Evolutionary conservation across 2,329 filamentous ascomycete genomes (phyloP), one percentile per base, ranked within the genome.

Genomic region (Xylariaceae sp.): DNA sequence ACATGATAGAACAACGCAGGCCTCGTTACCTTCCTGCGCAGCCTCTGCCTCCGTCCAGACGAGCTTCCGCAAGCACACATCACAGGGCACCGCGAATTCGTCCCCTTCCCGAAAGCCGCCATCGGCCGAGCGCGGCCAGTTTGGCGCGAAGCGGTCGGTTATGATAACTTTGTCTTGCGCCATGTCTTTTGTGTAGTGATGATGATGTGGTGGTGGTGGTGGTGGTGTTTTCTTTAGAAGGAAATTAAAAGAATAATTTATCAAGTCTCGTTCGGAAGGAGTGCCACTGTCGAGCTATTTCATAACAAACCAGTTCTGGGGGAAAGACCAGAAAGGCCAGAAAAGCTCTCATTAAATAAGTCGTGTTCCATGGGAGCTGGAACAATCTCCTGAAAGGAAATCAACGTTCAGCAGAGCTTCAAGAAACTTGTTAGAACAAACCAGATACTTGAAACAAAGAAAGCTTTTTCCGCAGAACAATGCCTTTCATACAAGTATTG

Each of bases 61-160:
- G 3, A 59, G 49, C 2, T 9, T 8, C 4, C 51, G 50, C 1
- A 5, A 1, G n/a, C 57, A 59, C 6, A 59, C 47, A 0, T 4
- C 27, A 19, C 57, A 59, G 0, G 45, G 41, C 0, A 56, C 57
- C 1, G 19, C 12, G 2, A 54, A 47, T 1, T 0, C 1, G 0
- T 43, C n/a, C 5, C 26, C 47, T 0, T 41, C 31, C 0, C 41
- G 6, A 1, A 51, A 1, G 1, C 42, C 34, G 3, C 51, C 54
- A 3, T 48, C 19, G 2, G 30, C 32, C n/a, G 52, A 46, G 19
- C 37, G 50, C 3, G 51, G 29, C 57, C 57, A 59, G 9, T 59
- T 54, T 0, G 39, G 49, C 12, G 52, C 54, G 5, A 32, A 57
- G 30, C 53, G 51, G 6, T 55, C 51, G 2, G 1, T 51, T 19